phyloP scores from a whole-genome alignment of 2,329 filamentous ascomycete genomes.

The Sclerotinia nivalis region DNA sequence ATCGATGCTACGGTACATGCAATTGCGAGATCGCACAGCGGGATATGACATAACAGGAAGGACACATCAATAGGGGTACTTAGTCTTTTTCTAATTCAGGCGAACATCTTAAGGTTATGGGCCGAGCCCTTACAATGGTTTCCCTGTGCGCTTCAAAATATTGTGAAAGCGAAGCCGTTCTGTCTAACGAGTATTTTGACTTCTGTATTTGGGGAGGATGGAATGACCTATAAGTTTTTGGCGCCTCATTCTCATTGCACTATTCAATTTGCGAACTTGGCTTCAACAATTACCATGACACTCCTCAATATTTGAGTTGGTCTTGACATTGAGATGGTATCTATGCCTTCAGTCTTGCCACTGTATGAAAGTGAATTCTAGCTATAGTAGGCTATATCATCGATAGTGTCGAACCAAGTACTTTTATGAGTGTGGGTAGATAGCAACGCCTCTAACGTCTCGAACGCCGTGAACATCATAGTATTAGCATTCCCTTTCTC shows the following conservation, averaged over 20 bases:
- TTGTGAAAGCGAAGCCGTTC: not conserved
- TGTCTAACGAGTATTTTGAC: not conserved
- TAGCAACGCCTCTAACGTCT: not conserved
- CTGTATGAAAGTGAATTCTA: too few species aligned
- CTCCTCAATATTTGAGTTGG: too few species aligned
- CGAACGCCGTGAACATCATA: too few species aligned
- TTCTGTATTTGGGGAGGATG: not conserved
- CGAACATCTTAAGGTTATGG: not conserved
- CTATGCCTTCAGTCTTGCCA: not conserved
- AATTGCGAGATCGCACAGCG: constrained; percentile 3
- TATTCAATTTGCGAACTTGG: not conserved
- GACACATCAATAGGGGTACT: not conserved
- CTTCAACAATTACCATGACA: not conserved
- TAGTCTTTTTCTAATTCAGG: constrained; percentile 12
- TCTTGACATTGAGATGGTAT: not conserved
- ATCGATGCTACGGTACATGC: constrained; percentile 11
- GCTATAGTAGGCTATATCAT: not conserved
- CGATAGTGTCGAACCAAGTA: not conserved
- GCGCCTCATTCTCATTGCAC: not conserved
- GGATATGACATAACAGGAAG: not conserved
- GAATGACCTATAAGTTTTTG: not conserved
- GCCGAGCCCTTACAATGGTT: not conserved
- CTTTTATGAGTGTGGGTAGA: not conserved
- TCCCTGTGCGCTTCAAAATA: not conserved
- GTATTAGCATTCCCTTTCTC: not conserved